These are phyloP conservation scores for Fusarium aywerte DNA, from an alignment of 2,329 filamentous ascomycete species.

Conservation along the genomic window DNA sequence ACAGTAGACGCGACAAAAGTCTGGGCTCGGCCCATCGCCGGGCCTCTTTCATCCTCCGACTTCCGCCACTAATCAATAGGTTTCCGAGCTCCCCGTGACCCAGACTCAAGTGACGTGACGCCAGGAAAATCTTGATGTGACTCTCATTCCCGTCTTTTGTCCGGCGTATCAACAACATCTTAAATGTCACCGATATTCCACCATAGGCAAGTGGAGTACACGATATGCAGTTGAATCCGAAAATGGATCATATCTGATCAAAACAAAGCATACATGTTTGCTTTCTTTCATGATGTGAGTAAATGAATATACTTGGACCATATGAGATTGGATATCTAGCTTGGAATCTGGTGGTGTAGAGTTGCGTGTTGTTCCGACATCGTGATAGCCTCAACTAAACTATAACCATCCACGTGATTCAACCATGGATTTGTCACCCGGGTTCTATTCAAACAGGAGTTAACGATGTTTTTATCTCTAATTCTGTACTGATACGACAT, in stretches of 20 bases:
- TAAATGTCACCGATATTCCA: slow-evolving; percentile 7
- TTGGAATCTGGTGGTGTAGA: neutral
- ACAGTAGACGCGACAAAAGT: neutral
- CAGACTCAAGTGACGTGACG: slow-evolving; percentile 14
- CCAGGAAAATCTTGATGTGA: slow-evolving; percentile 14
- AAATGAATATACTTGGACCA: neutral
- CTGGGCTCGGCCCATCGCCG: slow-evolving; percentile 23
- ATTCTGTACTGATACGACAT: too few species aligned
- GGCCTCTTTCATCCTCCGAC: slow-evolving; percentile 27
- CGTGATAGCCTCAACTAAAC: neutral
- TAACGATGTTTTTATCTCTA: too few species aligned
- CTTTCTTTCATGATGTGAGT: neutral
- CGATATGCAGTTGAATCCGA: neutral
- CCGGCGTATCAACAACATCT: slow-evolving; percentile 19
- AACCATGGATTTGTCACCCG: too few species aligned
- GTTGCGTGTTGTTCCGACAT: neutral
- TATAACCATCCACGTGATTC: neutral
- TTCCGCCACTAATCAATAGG: slow-evolving; percentile 24
- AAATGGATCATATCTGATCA: neutral
- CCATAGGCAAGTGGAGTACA: slow-evolving; percentile 7
- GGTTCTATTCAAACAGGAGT: neutral
- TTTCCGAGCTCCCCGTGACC: slow-evolving; percentile 38
- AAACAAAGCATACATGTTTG: neutral
- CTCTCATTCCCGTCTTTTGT: slow-evolving; percentile 12
- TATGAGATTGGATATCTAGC: too few species aligned